Base-by-base conservation (phyloP, 2,329 filamentous ascomycete species). In the Microsporum canis region DNA sequence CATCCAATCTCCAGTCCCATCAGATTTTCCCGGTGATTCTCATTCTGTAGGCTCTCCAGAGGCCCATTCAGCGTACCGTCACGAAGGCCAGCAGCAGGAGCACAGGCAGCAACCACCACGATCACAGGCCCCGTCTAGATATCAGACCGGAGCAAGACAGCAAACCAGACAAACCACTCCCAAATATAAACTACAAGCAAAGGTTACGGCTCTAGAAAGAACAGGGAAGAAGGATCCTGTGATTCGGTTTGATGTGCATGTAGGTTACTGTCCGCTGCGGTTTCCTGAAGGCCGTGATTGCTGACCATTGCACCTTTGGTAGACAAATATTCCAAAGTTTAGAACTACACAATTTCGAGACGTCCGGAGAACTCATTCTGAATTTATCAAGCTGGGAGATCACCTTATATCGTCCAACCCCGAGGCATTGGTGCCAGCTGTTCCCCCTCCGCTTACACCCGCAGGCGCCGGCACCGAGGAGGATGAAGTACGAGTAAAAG, bases 281-380 rank as follows among this genome's bases (percentile, higher is more conserved):
- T 5, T 41, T 39, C 38, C 5, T 6, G 17, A 33, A 51, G 2
- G 36, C n/a, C 17, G n/a, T 45, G 7, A n/a, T 23, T 27, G 39
- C 62, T 63, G 49, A 63, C 36, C 36, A 53, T 43, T 31, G 29
- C 39, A 43, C 14, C 12, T 8, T 3, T 5, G n/a, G 6, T 63
- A 99, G 94, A 99, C 94, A 66, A 99, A 99, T 76, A 87, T 99
- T n/a, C 91, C 92, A 59, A 92, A 92, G 68, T 99, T 96, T 75
- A 85, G 94, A 68, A 99, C 94, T 0, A 99, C 94, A 3, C 94
- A 99, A 74, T 99, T 96, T 77, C 91, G 94, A 71, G 94, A 99
- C 75, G 91, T 99, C 66, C 88, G 94, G 68, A 89, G 94, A 63
- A 87, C 95, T 64, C 94, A 99, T 75, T 91, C 89, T 56, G 94